Evolutionary conservation across 768 basidiomycete species (phyloP).

Genomic region (Agaricus subrufescens): DNA sequence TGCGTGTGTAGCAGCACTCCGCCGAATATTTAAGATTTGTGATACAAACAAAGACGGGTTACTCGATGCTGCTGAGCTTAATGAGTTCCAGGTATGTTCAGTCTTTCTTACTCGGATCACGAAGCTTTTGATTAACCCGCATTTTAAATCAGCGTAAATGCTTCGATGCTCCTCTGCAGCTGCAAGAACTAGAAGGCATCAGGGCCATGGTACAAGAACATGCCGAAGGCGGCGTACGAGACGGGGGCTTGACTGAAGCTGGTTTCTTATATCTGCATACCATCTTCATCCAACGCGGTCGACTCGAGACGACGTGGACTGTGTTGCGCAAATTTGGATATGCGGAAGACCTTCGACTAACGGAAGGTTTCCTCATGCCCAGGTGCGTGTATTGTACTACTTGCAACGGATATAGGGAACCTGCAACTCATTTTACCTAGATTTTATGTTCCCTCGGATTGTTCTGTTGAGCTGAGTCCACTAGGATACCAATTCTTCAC

Average conservation of each 20-base stretch:
- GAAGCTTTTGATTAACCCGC: conserved; percentile 6
- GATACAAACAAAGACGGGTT: conserved; percentile 93
- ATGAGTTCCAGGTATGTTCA: conserved; percentile 85
- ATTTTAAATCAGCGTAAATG: conserved; percentile 70
- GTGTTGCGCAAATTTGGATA: conserved; percentile 94
- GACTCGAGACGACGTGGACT: conserved; percentile 97
- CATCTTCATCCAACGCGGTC: conserved; percentile 92
- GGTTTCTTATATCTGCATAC: conserved; percentile 96
- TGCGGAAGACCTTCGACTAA: conserved; percentile 87
- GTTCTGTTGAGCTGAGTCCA: conserved; percentile 93
- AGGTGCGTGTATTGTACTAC: conserved; percentile 52
- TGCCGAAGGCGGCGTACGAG: conserved; percentile 68
- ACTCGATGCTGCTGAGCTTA: conserved; percentile 84
- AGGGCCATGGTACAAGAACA: conserved; percentile 84
- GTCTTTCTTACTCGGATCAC: background rate
- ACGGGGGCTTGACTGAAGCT: conserved; percentile 82
- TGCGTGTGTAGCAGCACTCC: conserved; percentile 81
- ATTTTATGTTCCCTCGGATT: conserved; percentile 91
- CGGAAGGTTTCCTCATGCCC: conserved; percentile 83
- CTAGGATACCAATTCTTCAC: conserved; percentile 96
- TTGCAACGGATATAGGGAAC: background rate
- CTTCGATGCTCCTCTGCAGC: conserved; percentile 88
- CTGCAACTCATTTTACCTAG: conserved; percentile 30
- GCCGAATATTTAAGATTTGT: conserved; percentile 94
- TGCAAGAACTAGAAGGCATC: conserved; percentile 95